phyloP scores from a whole-genome alignment of 495 filamentous ascomycete genomes.

The Stereocaulon alpinum region DNA sequence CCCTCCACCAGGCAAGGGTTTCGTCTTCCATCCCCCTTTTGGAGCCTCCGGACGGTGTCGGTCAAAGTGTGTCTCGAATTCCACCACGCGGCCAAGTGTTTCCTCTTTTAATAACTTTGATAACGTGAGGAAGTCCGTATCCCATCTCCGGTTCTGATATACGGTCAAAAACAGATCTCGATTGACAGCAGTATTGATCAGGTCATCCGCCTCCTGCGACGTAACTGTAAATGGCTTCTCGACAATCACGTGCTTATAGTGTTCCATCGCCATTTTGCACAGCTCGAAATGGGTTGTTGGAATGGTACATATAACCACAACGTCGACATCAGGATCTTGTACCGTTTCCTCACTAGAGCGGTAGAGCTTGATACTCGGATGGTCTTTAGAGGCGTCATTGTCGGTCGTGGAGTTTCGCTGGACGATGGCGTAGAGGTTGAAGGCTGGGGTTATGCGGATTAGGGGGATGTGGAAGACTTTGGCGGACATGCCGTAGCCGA shows the following conservation, averaged over 20 bases:
- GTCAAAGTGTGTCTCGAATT: conserved; percentile 80
- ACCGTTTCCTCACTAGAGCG: conserved; percentile 52
- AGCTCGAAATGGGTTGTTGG: conserved; percentile 66
- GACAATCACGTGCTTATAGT: conserved; percentile 72
- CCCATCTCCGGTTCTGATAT: conserved; percentile 83
- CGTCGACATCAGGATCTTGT: conserved; percentile 52
- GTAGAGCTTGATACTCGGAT: conserved; percentile 55
- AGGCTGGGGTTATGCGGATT: conserved; percentile 50
- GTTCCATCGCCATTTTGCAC: conserved; percentile 53
- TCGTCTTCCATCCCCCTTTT: conserved; percentile 60
- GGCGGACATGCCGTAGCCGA: conserved; percentile 70
- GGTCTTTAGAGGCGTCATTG: conserved; percentile 55
- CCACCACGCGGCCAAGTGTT: conserved; percentile 57
- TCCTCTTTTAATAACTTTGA: conserved; percentile 17
- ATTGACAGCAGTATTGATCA: conserved; percentile 54
- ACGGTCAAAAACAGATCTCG: conserved; percentile 58
- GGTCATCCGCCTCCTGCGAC: conserved; percentile 55
- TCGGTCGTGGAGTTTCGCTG: conserved; percentile 62
- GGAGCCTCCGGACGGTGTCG: conserved; percentile 51
- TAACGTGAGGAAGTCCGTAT: conserved; percentile 75
- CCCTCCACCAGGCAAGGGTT: conserved; percentile 57
- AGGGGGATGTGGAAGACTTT: conserved; percentile 89
- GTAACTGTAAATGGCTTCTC: conserved; percentile 87
- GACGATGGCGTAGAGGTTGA: conserved; percentile 67
- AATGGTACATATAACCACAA: conserved; percentile 66